These are phyloP conservation scores for Pichia nakasei DNA, from an alignment of 805 yeast genomes.

Conservation along the genomic window DNA sequence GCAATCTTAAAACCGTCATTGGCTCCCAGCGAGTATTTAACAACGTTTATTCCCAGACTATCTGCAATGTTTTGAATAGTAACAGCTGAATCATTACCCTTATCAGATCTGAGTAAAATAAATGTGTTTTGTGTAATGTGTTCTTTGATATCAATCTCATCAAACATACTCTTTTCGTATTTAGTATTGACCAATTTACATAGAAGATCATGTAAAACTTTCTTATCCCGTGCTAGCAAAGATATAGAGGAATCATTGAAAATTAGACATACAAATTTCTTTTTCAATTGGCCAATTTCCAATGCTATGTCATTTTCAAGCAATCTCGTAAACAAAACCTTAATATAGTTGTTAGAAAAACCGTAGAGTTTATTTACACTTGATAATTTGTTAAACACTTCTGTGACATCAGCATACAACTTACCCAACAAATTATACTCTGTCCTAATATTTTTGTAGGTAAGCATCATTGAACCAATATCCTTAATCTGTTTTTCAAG, in stretches of 20 bases:
- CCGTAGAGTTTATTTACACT: constrained; percentile 46
- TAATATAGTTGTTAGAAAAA: constrained; percentile 24
- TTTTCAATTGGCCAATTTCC: constrained; percentile 27
- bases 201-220: constrained; percentile 32
- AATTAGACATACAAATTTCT: constrained; percentile 36
- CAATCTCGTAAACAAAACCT: background rate
- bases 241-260: constrained; percentile 40
- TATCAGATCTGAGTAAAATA: constrained; percentile 47
- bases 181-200: background rate
- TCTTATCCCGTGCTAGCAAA: constrained; percentile 35
- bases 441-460: constrained; percentile 40
- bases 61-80: constrained; percentile 40
- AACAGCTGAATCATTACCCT: constrained; percentile 59
- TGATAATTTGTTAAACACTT: constrained; percentile 35
- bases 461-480: constrained; percentile 44
- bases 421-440: constrained; percentile 47
- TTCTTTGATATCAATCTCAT: constrained; percentile 17
- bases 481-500: constrained; percentile 46
- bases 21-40: constrained; percentile 64
- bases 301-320: constrained; percentile 3
- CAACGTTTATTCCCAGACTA: constrained; percentile 21
- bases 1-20: constrained; percentile 54
- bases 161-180: background rate
- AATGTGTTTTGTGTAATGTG: constrained; percentile 25
- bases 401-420: constrained; percentile 43